phyloP scores from a whole-genome alignment of 2,329 filamentous ascomycete genomes.

The Aspergillus awamori region DNA sequence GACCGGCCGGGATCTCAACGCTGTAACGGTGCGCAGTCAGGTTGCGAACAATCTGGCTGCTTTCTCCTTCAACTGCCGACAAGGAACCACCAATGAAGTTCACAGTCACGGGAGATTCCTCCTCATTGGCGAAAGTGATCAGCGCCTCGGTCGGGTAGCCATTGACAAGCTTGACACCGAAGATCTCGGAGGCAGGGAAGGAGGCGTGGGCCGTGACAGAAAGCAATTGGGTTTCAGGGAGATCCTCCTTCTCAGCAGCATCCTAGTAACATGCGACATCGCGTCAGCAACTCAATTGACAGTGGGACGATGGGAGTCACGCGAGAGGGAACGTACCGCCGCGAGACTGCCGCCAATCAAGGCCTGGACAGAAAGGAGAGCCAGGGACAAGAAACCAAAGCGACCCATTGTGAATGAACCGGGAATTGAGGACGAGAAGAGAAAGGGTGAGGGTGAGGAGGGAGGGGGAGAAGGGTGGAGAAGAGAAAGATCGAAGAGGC shows the following conservation, averaged over 20 bases:
- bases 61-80: constrained; percentile 59
- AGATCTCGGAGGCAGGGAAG: constrained; percentile 74
- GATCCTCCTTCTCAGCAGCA: constrained; percentile 67
- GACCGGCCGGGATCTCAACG: constrained; percentile 72
- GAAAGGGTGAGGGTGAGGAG: constrained; percentile 17
- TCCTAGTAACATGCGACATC: constrained; percentile 39
- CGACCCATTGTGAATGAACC: constrained; percentile 64
- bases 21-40: constrained; percentile 76
- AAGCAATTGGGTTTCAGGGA: constrained; percentile 63
- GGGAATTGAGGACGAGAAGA: constrained; percentile 15
- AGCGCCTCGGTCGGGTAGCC: constrained; percentile 81
- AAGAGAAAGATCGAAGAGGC: constrained; percentile 1
- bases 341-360: constrained; percentile 66
- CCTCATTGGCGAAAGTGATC: constrained; percentile 81
- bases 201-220: constrained; percentile 59
- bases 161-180: constrained; percentile 95
- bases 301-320: not conserved
- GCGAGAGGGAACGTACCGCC: constrained; percentile 54
- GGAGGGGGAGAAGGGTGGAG: constrained; percentile 9
- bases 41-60: constrained; percentile 74
- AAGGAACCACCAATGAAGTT: constrained; percentile 77
- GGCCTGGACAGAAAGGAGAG: constrained; percentile 70
- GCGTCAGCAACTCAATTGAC: constrained; percentile 30
- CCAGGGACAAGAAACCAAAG: constrained; percentile 71
- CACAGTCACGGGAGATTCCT: constrained; percentile 73